phyloP scores from a whole-genome alignment of 257 asterid species.

The Solanum infundibuliforme region DNA sequence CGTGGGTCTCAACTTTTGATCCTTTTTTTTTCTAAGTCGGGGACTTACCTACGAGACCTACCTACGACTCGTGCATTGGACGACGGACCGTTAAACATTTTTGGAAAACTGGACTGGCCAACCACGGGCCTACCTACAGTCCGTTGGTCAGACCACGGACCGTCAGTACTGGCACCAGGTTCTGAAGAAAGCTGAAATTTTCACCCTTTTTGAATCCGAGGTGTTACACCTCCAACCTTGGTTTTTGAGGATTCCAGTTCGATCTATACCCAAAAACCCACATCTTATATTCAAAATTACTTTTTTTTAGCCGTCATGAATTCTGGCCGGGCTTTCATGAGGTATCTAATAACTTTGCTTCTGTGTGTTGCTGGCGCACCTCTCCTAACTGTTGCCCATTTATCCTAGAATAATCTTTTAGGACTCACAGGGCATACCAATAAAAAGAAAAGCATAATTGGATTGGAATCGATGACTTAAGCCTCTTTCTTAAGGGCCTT shows the following conservation, averaged over 20 bases:
- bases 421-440: neutral
- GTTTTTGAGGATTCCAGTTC: neutral
- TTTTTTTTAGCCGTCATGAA: neutral
- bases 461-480: neutral
- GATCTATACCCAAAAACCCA: neutral
- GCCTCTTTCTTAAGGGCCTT: neutral
- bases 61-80: no score
- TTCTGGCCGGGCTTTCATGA: neutral
- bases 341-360: neutral
- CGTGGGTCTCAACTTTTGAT: no score
- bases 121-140: no score
- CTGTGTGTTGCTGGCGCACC: neutral
- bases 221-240: neutral
- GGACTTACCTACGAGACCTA: no score
- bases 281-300: neutral
- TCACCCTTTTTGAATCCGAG: no score
- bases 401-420: neutral
- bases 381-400: neutral
- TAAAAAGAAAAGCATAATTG: neutral
- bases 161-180: no score
- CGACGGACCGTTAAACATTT: no score
- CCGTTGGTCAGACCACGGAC: no score
- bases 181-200: no score
- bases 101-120: no score
- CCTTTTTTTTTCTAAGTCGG: no score